Conservation (phyloP, 192 early-diverging fungal species). For the Linnemannia schmuckeri region DNA sequence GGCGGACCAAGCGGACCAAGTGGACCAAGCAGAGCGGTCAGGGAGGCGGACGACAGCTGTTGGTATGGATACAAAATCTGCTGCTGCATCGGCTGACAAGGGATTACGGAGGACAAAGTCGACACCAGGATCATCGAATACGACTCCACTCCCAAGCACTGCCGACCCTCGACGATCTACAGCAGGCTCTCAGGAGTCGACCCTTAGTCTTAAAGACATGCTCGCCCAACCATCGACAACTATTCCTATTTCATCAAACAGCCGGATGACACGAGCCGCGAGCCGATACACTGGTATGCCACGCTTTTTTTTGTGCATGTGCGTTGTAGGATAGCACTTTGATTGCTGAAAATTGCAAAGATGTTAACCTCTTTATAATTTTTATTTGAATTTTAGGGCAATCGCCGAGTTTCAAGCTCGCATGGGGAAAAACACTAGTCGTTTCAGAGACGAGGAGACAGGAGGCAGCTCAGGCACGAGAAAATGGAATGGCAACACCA, state of each 20-base stretch:
- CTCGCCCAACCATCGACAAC: constrained; percentile 1
- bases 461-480: not conserved
- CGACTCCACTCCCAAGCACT: not conserved
- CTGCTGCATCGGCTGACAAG: not conserved
- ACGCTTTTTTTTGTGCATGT: not conserved
- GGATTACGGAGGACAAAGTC: too few relatives aligned
- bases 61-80: not conserved
- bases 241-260: not conserved
- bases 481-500: not conserved
- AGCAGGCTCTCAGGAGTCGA: not conserved
- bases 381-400: constrained; percentile 6
- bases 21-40: not conserved
- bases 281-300: constrained; percentile 21
- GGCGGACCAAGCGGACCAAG: too few relatives aligned
- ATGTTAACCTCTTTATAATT: not conserved
- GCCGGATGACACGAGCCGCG: constrained; percentile 16
- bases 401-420: constrained; percentile 14
- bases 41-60: not conserved
- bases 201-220: not conserved
- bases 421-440: constrained; percentile 20
- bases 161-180: not conserved
- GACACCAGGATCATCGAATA: too few relatives aligned
- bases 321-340: not conserved
- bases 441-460: constrained; percentile 1
- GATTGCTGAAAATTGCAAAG: too few relatives aligned